These are phyloP conservation scores for Leccinum disarticulatum DNA, from an alignment of 768 basidiomycete species.

Conservation along the genomic window DNA sequence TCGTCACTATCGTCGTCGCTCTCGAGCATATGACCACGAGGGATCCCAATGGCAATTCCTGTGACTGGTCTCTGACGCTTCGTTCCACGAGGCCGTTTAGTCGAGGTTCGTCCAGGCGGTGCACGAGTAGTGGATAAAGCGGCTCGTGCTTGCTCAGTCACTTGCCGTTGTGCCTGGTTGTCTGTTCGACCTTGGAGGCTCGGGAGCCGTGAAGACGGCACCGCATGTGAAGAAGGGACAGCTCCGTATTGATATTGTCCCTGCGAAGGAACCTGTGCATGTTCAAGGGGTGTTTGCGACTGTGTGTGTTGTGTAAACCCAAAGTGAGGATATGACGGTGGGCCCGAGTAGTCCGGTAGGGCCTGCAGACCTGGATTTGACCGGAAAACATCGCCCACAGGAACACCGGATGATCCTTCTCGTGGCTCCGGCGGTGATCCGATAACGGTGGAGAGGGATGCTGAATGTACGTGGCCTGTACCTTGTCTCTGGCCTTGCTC, in stretches of 20 bases:
- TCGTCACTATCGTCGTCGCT: slow-evolving; percentile 35
- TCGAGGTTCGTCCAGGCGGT: slow-evolving; percentile 10
- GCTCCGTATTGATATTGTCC: slow-evolving; percentile 10
- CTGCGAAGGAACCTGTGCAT: slow-evolving; percentile 4
- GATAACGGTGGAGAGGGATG: slow-evolving; percentile 28
- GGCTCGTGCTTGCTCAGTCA: background rate
- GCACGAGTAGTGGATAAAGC: background rate
- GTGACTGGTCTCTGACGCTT: slow-evolving; percentile 22
- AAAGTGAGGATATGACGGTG: slow-evolving; percentile 1
- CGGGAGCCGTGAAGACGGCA: slow-evolving; percentile 2
- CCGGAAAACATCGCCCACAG: background rate
- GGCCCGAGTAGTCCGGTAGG: slow-evolving; percentile 5
- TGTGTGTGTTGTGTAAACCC: slow-evolving; percentile 9
- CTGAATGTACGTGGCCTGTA: slow-evolving; percentile 19
- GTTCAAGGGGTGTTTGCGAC: slow-evolving; percentile 3
- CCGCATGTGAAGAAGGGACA: slow-evolving; percentile 1
- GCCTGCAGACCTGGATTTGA: slow-evolving; percentile 1
- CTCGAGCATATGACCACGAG: slow-evolving; percentile 9
- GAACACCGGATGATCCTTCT: background rate
- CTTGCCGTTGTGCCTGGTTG: background rate
- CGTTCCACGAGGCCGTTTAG: slow-evolving; percentile 21
- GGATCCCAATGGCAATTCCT: background rate
- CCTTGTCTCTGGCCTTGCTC: background rate
- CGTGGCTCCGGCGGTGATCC: slow-evolving; percentile 17
- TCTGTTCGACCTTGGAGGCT: background rate